Evolutionary conservation across 352 stramenopile species (phyloP).

Genomic region (Globisporangium nunn): DNA sequence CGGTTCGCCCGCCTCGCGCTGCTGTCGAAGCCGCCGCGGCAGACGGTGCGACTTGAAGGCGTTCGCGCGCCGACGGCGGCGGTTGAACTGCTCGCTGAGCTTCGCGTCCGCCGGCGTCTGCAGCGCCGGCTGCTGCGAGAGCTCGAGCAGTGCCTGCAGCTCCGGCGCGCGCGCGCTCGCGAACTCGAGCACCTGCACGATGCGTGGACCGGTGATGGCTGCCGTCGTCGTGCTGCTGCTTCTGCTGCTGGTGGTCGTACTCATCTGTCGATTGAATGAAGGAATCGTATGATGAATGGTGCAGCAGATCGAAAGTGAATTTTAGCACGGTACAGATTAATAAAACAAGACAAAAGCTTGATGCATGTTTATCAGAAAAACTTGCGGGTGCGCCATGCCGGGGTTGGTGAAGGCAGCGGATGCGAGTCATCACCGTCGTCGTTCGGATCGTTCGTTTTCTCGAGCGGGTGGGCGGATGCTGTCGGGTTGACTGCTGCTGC

Average conservation of each 20-base stretch:
- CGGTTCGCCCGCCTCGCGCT: not conserved
- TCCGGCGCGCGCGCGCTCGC: constrained; percentile 57
- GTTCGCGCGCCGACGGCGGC: constrained; percentile 64
- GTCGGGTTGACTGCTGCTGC: too few relatives aligned
- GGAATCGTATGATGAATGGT: too few relatives aligned
- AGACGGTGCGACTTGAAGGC: constrained; percentile 73
- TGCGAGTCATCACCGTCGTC: not conserved
- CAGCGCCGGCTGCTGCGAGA: constrained; percentile 28
- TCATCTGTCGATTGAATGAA: not conserved
- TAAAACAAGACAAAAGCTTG: not conserved
- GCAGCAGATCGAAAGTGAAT: too few relatives aligned
- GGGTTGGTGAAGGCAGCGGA: not conserved
- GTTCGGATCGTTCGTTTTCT: not conserved
- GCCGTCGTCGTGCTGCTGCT: too few relatives aligned
- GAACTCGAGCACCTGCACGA: constrained; percentile 80
- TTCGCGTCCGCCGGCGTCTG: constrained; percentile 26
- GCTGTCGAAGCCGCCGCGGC: constrained; percentile 43
- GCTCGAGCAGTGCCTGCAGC: constrained; percentile 65
- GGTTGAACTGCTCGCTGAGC: constrained; percentile 43
- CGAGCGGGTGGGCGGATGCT: not conserved
- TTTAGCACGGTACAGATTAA: not conserved
- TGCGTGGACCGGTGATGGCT: constrained; percentile 10
- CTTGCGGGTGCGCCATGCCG: constrained; percentile 1
- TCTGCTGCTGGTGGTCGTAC: not conserved
- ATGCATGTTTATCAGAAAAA: constrained; percentile 1